These are phyloP conservation scores for Aspergillus mulundensis DNA, from an alignment of 495 filamentous ascomycete genomes.

Conservation along the genomic window DNA sequence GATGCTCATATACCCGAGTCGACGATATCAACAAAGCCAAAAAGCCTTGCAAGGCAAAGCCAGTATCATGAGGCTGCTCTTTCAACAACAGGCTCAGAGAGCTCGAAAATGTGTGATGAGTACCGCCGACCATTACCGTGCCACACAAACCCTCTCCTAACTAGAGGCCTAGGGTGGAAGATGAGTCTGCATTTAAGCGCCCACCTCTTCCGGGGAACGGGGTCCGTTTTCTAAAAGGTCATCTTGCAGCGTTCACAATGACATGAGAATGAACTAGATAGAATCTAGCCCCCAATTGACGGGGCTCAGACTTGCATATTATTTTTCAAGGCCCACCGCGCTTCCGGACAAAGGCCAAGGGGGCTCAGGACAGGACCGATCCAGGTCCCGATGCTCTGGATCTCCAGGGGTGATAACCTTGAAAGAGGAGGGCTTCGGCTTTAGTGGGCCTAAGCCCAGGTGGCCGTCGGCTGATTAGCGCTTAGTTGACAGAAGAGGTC, in stretches of 20 bases:
- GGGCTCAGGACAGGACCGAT: slow-evolving; percentile 8
- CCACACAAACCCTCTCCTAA: slow-evolving; percentile 29
- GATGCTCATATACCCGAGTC: slow-evolving; percentile 20
- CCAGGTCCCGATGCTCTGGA: slow-evolving; percentile 22
- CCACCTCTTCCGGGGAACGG: slow-evolving; percentile 14
- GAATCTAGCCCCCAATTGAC: slow-evolving; percentile 22
- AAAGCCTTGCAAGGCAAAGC: slow-evolving; percentile 40
- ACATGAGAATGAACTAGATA: slow-evolving; percentile 13
- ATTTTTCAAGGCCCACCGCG: slow-evolving; percentile 22
- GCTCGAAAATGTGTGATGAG: slow-evolving; percentile 25
- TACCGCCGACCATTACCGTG: slow-evolving; percentile 36
- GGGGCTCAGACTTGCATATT: slow-evolving; percentile 27
- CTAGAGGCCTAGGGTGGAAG: slow-evolving; percentile 30
- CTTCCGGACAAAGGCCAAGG: slow-evolving; percentile 17
- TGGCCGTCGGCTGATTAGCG: slow-evolving; percentile 18
- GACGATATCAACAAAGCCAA: slow-evolving; percentile 28
- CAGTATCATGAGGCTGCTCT: slow-evolving; percentile 24
- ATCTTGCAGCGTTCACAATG: slow-evolving; percentile 17
- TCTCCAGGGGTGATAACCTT: slow-evolving; percentile 20
- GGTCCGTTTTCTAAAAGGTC: slow-evolving; percentile 15
- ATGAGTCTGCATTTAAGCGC: slow-evolving; percentile 45
- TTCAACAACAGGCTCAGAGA: slow-evolving; percentile 42
- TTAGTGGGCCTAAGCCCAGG: slow-evolving; percentile 18
- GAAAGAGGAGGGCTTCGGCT: slow-evolving; percentile 12
- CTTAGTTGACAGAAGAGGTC: slow-evolving; percentile 15